Percentiles rank a stretch among this genome's conserved stretches.
phyloP scores from a whole-genome alignment of 148 eudicot genomes.

The Polygonum aviculare region DNA sequence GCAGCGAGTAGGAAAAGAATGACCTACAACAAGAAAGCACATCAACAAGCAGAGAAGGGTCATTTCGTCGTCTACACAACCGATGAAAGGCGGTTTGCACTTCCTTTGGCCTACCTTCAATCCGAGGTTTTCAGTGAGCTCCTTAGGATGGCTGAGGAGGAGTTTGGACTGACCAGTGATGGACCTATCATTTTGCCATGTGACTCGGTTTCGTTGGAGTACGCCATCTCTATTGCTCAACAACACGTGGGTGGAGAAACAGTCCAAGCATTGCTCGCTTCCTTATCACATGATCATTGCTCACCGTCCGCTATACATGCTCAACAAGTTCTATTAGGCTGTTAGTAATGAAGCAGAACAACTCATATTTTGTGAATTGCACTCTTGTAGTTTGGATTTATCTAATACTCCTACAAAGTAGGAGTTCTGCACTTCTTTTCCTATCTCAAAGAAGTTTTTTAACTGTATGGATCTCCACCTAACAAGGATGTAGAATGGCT shows the following conservation, averaged over 20 bases:
- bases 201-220: conserved; percentile 12
- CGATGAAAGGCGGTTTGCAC: not conserved
- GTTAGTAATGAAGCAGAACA: not conserved
- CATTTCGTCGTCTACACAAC: conserved; percentile 3
- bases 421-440: too few species aligned
- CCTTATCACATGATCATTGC: not conserved
- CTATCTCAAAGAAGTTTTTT: too few species aligned
- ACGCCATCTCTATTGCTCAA: conserved; percentile 20
- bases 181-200: conserved; percentile 3
- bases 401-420: not conserved
- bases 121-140: too few species aligned
- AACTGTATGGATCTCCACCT: too few species aligned
- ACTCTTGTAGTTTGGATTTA: not conserved
- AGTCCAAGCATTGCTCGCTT: conserved; percentile 15
- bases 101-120: not conserved
- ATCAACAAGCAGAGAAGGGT: not conserved
- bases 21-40: not conserved
- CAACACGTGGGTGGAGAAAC: conserved; percentile 12
- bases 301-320: not conserved
- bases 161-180: too few species aligned
- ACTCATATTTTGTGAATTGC: not conserved
- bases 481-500: too few species aligned
- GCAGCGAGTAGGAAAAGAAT: conserved; percentile 9
- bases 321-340: not conserved
- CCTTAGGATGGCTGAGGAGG: too few species aligned